Base-by-base conservation (phyloP, 306 rosid genomes). In the Cicer pinnatifidum region DNA sequence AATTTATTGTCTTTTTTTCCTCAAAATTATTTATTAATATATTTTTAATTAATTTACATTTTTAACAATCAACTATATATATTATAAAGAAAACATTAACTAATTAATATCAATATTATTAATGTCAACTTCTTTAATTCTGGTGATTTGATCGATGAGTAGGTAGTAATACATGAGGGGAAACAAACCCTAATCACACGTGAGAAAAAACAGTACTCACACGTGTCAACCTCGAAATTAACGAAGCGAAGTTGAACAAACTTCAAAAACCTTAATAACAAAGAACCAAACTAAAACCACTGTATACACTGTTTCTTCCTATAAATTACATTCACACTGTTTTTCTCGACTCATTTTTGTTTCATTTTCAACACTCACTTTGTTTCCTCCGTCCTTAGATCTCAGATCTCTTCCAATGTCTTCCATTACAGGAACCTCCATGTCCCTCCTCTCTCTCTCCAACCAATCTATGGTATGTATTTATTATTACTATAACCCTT, bases 381-480 rank as follows among this genome's bases (percentile, higher is more conserved):
- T 61, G 90, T 80, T 69, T 6, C 35, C 88, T 82, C 89, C 89
- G 90, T 75, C 88, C 13, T 52, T 52, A 33, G 77, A 78, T 64
- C 77, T 73, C 48, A 78, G 82, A 78, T 75, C 83, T 62, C 71
- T 54, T 3, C 6, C 3, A 72, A 82, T 86, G 91, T 88, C 91
- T 0, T 86, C 91, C 33, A 6, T 82, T 6, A 48, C 83, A 0
- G 86, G 71, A 23, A 62, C 89, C 43, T 82, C 89, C 69, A 50
- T 86, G 7, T 78, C 85, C 63, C 43, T 83, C 67, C 9, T 70
- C 12, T 37, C 72, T 7, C 69, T 79, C 8, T 43, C 87, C 79
- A 79, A 56, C 76, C 86, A 51, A 28, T 19, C 83, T 38, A 47
- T 79, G 83, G 93, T 89, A 69, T 33, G 6, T 7, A 6, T 28